A percentile compares a stretch with the other conserved stretches of the same genome.
These are phyloP conservation scores for Ophiocordyceps camponoti-leonardi DNA, from an alignment of 2,329 filamentous ascomycete species.

Conservation along the genomic window DNA sequence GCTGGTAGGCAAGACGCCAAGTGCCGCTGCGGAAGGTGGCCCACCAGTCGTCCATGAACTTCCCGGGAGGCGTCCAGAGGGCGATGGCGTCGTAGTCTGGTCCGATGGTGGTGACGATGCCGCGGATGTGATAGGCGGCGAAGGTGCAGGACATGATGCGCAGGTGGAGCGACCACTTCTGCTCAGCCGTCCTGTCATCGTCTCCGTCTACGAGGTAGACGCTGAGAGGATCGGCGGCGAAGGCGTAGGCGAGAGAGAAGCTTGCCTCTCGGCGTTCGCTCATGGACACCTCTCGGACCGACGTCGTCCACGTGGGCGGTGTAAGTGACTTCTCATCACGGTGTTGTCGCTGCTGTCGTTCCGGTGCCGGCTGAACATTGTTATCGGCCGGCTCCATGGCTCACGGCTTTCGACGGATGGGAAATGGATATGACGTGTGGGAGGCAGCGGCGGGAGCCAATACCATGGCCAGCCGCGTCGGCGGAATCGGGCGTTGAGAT, in stretches of 20 bases:
- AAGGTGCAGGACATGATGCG: slow-evolving; percentile 64
- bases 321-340: slow-evolving; percentile 28
- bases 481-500: background rate
- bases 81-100: slow-evolving; percentile 63
- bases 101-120: slow-evolving; percentile 57
- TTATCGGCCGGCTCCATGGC: background rate
- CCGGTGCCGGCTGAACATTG: background rate
- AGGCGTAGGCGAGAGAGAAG: slow-evolving; percentile 57
- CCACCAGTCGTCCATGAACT: slow-evolving; percentile 55
- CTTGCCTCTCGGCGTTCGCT: slow-evolving; percentile 57
- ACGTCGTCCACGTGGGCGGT: slow-evolving; percentile 32
- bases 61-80: slow-evolving; percentile 63
- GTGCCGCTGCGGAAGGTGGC: slow-evolving; percentile 58
- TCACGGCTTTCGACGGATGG: background rate
- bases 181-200: slow-evolving; percentile 48
- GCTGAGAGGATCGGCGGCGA: slow-evolving; percentile 56
- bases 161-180: slow-evolving; percentile 61
- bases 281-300: slow-evolving; percentile 45
- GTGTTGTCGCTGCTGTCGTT: background rate
- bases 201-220: slow-evolving; percentile 59
- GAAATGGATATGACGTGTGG: background rate
- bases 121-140: slow-evolving; percentile 57
- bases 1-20: slow-evolving; percentile 61
- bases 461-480: background rate
- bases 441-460: background rate